Evolutionary conservation across 257 asterid species (phyloP).

Genomic region (Agastache rugosa): DNA sequence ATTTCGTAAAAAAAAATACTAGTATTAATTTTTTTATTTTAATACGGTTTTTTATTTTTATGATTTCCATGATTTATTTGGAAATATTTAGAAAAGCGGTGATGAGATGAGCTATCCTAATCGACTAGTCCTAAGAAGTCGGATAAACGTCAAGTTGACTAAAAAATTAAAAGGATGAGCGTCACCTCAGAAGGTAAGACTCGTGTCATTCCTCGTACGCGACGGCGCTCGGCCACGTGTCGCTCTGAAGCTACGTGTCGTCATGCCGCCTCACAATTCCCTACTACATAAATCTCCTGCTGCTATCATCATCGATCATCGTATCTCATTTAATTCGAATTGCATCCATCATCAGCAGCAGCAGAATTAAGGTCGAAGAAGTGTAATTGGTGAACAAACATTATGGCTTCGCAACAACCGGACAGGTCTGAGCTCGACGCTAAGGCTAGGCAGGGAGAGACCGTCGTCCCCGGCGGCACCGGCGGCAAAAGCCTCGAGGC

Average conservation of each 20-base stretch:
- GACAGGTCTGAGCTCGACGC: constrained; percentile 49
- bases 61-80: too few species aligned
- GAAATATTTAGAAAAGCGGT: too few species aligned
- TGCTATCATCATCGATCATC: neutral
- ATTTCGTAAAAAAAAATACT: too few species aligned
- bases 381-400: too few species aligned
- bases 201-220: neutral
- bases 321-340: neutral
- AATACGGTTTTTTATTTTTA: too few species aligned
- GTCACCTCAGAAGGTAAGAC: neutral
- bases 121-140: neutral
- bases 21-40: too few species aligned
- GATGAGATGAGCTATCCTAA: too few species aligned
- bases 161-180: neutral
- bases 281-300: neutral
- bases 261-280: neutral
- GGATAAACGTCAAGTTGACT: neutral
- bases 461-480: constrained; percentile 69
- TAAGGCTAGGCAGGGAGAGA: constrained; percentile 62
- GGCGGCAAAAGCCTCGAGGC: constrained; percentile 69
- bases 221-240: neutral
- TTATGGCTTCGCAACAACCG: constrained; percentile 59
- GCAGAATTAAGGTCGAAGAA: neutral
- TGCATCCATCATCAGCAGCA: neutral
- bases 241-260: neutral